Evolutionary conservation across 2,329 filamentous ascomycete genomes (phyloP).

Genomic region (Aspergillus sp.): DNA sequence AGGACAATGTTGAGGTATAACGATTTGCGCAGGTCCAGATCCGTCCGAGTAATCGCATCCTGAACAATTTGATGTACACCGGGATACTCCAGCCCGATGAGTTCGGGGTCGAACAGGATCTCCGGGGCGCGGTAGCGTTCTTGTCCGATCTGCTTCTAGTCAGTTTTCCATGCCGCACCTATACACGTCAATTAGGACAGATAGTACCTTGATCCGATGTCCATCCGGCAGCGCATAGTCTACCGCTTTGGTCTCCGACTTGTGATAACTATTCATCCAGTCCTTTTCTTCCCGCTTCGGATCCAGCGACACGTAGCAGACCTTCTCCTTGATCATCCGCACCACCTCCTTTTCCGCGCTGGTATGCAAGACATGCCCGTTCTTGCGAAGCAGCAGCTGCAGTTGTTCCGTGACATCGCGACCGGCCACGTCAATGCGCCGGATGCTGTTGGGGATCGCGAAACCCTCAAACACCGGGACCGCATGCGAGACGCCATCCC

Average conservation of each 20-base stretch:
- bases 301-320: conserved; percentile 85
- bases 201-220: conserved; percentile 77
- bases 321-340: conserved; percentile 91
- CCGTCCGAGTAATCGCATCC: conserved; percentile 90
- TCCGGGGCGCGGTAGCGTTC: conserved; percentile 95
- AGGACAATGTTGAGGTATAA: conserved; percentile 96
- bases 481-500: conserved; percentile 94
- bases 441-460: conserved; percentile 91
- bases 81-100: conserved; percentile 94
- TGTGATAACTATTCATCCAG: conserved; percentile 70
- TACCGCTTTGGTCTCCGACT: conserved; percentile 73
- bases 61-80: conserved; percentile 98
- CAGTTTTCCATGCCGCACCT: background rate
- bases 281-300: conserved; percentile 95
- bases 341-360: conserved; percentile 99
- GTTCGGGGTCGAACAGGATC: conserved; percentile 95
- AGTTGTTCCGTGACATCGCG: conserved; percentile 95
- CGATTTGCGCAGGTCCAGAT: conserved; percentile 90
- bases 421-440: conserved; percentile 92
- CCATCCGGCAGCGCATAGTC: conserved; percentile 93
- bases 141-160: conserved; percentile 66
- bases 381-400: conserved; percentile 86
- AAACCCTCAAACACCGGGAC: conserved; percentile 98
- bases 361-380: conserved; percentile 91
- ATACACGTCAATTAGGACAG: background rate